phyloP scores from a whole-genome alignment of 306 rosid species.

The Medicago arabica region DNA sequence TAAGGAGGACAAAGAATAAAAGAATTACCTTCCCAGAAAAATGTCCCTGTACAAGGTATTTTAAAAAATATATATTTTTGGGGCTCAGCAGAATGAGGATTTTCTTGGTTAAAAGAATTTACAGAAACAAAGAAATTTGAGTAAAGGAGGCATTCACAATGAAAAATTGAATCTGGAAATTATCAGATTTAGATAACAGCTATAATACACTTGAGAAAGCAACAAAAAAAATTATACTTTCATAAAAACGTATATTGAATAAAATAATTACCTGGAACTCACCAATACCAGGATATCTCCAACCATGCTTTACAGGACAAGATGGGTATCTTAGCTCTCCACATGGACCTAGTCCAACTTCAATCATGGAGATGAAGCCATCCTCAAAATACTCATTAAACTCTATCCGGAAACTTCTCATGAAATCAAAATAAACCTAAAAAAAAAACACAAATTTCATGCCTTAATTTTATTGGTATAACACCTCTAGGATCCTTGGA shows the following conservation, averaged over 20 bases:
- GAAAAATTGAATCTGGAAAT: slow-evolving; percentile 32
- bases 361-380: slow-evolving; percentile 79
- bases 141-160: slow-evolving; percentile 29
- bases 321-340: slow-evolving; percentile 97
- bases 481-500: neutral
- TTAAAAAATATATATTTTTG: neutral
- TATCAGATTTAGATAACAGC: slow-evolving; percentile 6
- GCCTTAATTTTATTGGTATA: slow-evolving; percentile 33
- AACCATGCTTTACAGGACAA: slow-evolving; percentile 95
- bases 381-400: slow-evolving; percentile 83
- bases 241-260: neutral
- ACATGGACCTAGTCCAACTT: slow-evolving; percentile 96
- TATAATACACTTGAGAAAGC: neutral
- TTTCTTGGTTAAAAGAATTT: slow-evolving; percentile 13
- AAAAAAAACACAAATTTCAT: slow-evolving; percentile 33
- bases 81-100: slow-evolving; percentile 12
- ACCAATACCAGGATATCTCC: slow-evolving; percentile 99
- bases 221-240: slow-evolving; percentile 49
- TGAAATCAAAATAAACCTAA: slow-evolving; percentile 95
- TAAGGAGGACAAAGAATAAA: neutral
- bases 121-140: neutral
- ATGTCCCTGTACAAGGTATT: slow-evolving; percentile 23
- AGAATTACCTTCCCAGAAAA: slow-evolving; percentile 9
- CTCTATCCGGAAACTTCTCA: slow-evolving; percentile 98
- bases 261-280: slow-evolving; percentile 85